phyloP scores from a whole-genome alignment of 2,329 filamentous ascomycete species.

The Colletotrichum brevisporum region DNA sequence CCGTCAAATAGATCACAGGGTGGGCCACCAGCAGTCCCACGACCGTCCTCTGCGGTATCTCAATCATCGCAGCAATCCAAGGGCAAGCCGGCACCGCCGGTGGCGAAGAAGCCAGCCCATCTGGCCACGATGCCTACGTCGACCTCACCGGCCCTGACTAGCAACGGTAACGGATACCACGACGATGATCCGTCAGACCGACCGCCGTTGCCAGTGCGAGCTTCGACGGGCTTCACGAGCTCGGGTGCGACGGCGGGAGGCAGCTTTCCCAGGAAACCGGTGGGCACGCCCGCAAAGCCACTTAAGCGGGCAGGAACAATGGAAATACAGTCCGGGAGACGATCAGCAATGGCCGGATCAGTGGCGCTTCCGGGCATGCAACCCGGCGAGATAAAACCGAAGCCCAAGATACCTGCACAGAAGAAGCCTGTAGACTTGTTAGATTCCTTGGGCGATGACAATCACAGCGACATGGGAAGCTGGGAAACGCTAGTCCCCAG shows the following conservation, averaged over 20 bases:
- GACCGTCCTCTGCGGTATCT: constrained; percentile 51
- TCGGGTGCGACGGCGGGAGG: constrained; percentile 10
- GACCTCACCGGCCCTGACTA: constrained; percentile 42
- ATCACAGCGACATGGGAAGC: constrained; percentile 60
- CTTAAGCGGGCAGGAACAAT: constrained; percentile 27
- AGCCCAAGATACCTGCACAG: constrained; percentile 33
- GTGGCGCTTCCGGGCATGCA: constrained; percentile 39
- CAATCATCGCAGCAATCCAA: constrained; percentile 50
- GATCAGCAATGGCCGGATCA: constrained; percentile 35
- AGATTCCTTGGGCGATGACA: constrained; percentile 64
- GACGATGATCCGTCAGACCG: constrained; percentile 43
- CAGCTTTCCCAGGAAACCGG: constrained; percentile 26
- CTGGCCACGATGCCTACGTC: constrained; percentile 55
- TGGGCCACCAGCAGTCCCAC: constrained; percentile 47
- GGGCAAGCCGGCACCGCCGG: constrained; percentile 64
- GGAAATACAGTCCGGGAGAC: constrained; percentile 24
- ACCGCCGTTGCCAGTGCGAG: constrained; percentile 37
- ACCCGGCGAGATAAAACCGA: constrained; percentile 28
- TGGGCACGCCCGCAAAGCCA: constrained; percentile 29
- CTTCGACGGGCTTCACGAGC: constrained; percentile 35
- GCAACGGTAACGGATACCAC: constrained; percentile 40
- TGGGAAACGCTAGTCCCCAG: constrained; percentile 71
- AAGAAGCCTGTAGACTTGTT: constrained; percentile 54
- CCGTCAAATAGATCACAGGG: constrained; percentile 26
- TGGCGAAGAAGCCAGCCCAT: constrained; percentile 75